Evolutionary conservation across 2,329 filamentous ascomycete species (phyloP).

Genomic region (Verticillium klebahnii): DNA sequence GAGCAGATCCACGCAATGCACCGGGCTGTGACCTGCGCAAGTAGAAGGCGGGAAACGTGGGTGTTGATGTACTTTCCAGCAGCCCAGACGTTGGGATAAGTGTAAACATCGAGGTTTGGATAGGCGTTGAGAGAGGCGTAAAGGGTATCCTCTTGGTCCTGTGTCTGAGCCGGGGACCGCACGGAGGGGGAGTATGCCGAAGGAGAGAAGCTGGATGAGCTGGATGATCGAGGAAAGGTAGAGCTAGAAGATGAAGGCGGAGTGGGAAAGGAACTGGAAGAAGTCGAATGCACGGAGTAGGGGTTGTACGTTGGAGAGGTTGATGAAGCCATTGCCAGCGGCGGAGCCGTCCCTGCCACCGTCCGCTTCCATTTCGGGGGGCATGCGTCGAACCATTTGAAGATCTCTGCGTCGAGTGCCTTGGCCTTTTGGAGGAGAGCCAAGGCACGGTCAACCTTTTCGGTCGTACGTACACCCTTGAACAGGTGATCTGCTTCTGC

Average conservation of each 20-base stretch:
- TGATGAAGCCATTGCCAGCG: neutral
- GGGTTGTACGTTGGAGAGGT: neutral
- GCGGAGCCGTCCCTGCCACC: slow-evolving; percentile 11
- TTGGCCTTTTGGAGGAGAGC: slow-evolving; percentile 14
- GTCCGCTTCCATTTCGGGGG: slow-evolving; percentile 15
- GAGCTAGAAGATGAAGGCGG: neutral
- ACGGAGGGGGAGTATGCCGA: neutral
- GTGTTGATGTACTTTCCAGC: slow-evolving; percentile 19
- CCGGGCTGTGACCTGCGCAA: slow-evolving; percentile 15
- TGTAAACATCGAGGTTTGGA: slow-evolving; percentile 12
- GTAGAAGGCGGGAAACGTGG: slow-evolving; percentile 15
- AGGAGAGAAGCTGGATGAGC: neutral
- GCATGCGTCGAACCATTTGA: slow-evolving; percentile 15
- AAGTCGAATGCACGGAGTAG: neutral
- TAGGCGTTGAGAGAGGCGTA: slow-evolving; percentile 11
- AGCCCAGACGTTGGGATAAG: slow-evolving; percentile 17
- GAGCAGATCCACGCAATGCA: slow-evolving; percentile 18
- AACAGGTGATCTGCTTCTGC: slow-evolving; percentile 17
- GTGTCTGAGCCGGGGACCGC: neutral
- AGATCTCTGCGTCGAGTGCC: slow-evolving; percentile 14
- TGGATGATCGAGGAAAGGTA: neutral
- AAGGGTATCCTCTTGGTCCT: neutral
- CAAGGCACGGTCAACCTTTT: slow-evolving; percentile 16
- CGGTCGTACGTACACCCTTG: slow-evolving; percentile 9
- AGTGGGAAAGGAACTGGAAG: neutral